Percentiles rank a stretch among this genome's conserved stretches.
These are phyloP conservation scores for Rosa chinensis DNA, from an alignment of 306 rosid species.

Conservation along the genomic window DNA sequence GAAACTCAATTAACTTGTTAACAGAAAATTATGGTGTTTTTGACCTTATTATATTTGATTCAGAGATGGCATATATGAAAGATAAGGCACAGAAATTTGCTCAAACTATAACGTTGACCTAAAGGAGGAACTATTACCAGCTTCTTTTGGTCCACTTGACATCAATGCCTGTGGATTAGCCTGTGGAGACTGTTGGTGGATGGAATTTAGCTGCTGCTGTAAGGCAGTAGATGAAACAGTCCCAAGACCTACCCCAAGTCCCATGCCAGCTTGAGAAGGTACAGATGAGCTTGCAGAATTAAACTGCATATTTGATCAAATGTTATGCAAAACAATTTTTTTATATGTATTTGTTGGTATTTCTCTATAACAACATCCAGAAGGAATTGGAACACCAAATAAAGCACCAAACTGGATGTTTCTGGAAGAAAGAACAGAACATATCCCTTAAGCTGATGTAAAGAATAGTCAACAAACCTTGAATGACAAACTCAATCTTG, in stretches of 20 bases:
- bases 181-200: conserved; percentile 76
- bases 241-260: conserved; percentile 69
- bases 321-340: background rate
- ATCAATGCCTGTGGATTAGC: conserved; percentile 61
- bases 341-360: background rate
- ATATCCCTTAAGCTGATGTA: background rate
- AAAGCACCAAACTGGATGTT: background rate
- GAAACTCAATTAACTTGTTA: background rate
- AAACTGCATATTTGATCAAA: conserved; percentile 56
- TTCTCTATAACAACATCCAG: background rate
- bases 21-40: background rate
- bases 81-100: background rate
- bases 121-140: conserved; percentile 40
- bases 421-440: background rate
- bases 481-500: background rate
- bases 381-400: conserved; percentile 9
- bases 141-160: conserved; percentile 60
- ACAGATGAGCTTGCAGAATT: conserved; percentile 68
- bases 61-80: background rate
- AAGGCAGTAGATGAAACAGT: conserved; percentile 58
- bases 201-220: conserved; percentile 71
- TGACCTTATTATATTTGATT: background rate
- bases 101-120: background rate
- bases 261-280: conserved; percentile 74
- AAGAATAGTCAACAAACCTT: background rate